A percentile compares a stretch with the other conserved stretches of the same genome.
These are phyloP conservation scores for Acorus gramineus DNA, from an alignment of 106 monocot genomes.

Conservation along the genomic window DNA sequence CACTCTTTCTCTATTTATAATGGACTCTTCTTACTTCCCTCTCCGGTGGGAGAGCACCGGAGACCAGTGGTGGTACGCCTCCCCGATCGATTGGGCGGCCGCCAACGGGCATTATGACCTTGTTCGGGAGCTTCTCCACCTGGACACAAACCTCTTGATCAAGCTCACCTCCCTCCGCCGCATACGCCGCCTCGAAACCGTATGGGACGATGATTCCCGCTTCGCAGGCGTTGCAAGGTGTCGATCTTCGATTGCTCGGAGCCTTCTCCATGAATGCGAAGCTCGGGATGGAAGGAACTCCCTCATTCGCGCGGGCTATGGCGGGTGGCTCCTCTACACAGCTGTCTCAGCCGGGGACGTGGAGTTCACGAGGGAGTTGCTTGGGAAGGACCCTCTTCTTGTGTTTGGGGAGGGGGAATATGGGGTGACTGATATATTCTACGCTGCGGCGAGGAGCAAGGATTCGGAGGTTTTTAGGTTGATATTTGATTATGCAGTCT, in stretches of 20 bases:
- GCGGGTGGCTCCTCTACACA: constrained; percentile 88
- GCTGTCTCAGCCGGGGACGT: constrained; percentile 74
- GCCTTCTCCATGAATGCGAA: constrained; percentile 67
- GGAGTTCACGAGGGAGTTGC: constrained; percentile 38
- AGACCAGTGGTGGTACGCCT: constrained; percentile 95
- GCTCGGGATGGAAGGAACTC: constrained; percentile 19
- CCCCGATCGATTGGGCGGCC: constrained; percentile 85
- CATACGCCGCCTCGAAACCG: constrained; percentile 60
- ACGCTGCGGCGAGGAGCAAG: constrained; percentile 79
- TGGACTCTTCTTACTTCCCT: constrained; percentile 55
- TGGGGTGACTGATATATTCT: constrained; percentile 83
- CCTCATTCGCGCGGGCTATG: constrained; percentile 61
- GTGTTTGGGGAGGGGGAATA: constrained; percentile 97
- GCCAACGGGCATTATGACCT: constrained; percentile 88
- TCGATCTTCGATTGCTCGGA: constrained; percentile 48
- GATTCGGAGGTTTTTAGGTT: constrained; percentile 43
- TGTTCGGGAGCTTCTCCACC: constrained; percentile 77
- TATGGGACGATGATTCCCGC: constrained; percentile 71
- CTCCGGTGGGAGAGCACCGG: constrained; percentile 93
- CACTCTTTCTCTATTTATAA: constrained; percentile 2
- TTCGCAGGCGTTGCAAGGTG: constrained; percentile 39
- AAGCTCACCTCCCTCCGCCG: constrained; percentile 95
- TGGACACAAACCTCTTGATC: constrained; percentile 85
- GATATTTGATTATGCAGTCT: constrained; percentile 34
- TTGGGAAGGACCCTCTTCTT: constrained; percentile 35